These are phyloP conservation scores for Schizophyllum amplum DNA, from an alignment of 1,284 basidiomycete genomes.

Conservation along the genomic window DNA sequence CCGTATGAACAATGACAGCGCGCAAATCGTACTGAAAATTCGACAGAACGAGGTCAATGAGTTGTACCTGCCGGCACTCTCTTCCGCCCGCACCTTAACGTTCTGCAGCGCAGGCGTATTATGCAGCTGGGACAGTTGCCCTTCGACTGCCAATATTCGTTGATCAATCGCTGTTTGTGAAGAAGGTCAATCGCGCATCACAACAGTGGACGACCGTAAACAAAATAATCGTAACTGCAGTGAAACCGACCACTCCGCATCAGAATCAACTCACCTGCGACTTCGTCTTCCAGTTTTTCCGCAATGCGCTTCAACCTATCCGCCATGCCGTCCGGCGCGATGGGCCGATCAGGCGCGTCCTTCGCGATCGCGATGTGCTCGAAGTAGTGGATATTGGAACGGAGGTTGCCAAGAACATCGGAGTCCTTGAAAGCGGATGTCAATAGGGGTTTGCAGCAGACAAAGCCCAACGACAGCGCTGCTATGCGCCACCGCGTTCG, in stretches of 20 bases:
- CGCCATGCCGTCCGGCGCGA: constrained; percentile 32
- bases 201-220: too few relatives aligned
- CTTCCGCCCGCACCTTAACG: constrained; percentile 41
- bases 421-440: constrained; percentile 34
- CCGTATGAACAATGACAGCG: constrained; percentile 66
- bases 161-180: constrained; percentile 41
- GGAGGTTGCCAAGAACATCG: constrained; percentile 53
- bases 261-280: constrained; percentile 36
- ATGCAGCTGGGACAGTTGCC: constrained; percentile 36
- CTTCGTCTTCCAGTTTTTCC: constrained; percentile 39
- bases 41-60: background rate
- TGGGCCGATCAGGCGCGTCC: constrained; percentile 38
- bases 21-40: constrained; percentile 64
- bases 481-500: too few relatives aligned
- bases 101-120: constrained; percentile 55
- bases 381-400: constrained; percentile 57
- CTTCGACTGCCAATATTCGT: constrained; percentile 35
- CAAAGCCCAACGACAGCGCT: too few relatives aligned
- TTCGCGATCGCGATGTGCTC: constrained; percentile 50
- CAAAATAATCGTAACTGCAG: too few relatives aligned
- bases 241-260: too few relatives aligned
- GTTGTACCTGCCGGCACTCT: background rate
- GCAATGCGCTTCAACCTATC: constrained; percentile 45
- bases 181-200: too few relatives aligned
- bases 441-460: background rate